These are phyloP conservation scores for Eragrostis nindensis DNA, from an alignment of 176 grass and related monocot species.

Conservation along the genomic window DNA sequence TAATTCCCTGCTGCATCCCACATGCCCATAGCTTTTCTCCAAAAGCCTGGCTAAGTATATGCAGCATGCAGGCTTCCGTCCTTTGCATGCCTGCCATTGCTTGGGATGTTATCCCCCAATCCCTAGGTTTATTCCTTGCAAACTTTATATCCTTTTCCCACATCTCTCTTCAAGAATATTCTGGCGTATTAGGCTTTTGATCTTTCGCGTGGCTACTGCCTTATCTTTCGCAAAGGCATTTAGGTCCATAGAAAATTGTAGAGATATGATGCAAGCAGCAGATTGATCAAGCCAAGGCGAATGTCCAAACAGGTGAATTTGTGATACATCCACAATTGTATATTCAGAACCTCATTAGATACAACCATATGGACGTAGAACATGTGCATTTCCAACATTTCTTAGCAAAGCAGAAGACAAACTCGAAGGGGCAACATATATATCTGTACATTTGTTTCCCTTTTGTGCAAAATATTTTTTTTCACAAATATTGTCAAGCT, in stretches of 20 bases:
- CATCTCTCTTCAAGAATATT: conserved; percentile 61
- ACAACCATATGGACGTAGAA: background rate
- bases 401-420: too few relatives aligned
- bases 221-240: conserved; percentile 53
- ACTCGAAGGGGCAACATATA: too few relatives aligned
- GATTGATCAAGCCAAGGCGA: background rate
- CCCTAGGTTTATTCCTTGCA: conserved; percentile 64
- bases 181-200: conserved; percentile 53
- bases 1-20: conserved; percentile 57
- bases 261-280: background rate
- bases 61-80: conserved; percentile 21
- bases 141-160: conserved; percentile 58
- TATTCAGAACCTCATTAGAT: background rate
- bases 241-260: conserved; percentile 34
- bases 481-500: background rate
- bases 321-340: background rate
- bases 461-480: background rate
- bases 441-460: background rate
- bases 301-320: too few relatives aligned
- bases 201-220: conserved; percentile 44
- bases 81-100: conserved; percentile 42
- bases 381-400: background rate
- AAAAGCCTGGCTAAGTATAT: conserved; percentile 59
- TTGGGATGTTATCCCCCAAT: conserved; percentile 51
- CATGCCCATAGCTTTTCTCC: conserved; percentile 53